Percentiles rank a stretch among this genome's conserved stretches.
These are phyloP conservation scores for Chlamydomonas sp. DNA, from an alignment of 139 green algal species.

Conservation along the genomic window DNA sequence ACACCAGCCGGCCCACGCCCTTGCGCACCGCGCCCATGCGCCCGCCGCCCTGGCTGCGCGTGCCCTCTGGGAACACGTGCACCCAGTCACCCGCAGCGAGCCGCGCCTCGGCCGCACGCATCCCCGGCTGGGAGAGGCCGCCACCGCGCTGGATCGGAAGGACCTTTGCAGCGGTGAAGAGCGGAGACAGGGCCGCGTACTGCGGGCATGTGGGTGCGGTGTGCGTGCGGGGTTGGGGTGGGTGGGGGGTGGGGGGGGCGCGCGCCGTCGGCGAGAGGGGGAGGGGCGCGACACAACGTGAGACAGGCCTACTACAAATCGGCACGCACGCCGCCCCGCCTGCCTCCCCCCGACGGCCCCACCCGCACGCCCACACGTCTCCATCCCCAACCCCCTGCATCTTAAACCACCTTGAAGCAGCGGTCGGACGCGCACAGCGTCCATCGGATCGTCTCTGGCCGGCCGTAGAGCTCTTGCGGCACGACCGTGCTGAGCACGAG, in stretches of 20 bases:
- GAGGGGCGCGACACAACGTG: no score
- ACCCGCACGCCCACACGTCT: no score
- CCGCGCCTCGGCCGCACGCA: slow-evolving; percentile 54
- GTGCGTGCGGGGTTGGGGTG: no score
- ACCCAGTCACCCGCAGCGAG: slow-evolving; percentile 77
- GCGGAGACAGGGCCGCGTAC: slow-evolving; percentile 37
- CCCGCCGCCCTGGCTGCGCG: slow-evolving; percentile 39
- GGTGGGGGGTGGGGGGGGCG: no score
- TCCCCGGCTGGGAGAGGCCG: slow-evolving; percentile 69
- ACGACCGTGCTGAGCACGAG: slow-evolving; percentile 67
- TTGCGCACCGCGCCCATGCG: slow-evolving; percentile 53
- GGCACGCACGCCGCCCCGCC: no score
- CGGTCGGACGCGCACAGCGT: slow-evolving; percentile 85
- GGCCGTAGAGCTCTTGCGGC: slow-evolving; percentile 38
- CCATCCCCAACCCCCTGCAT: no score
- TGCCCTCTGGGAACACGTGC: slow-evolving; percentile 92
- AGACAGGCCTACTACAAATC: no score
- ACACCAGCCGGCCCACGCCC: slow-evolving; percentile 70
- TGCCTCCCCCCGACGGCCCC: no score
- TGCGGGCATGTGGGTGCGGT: slow-evolving; percentile 86
- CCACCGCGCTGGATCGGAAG: slow-evolving; percentile 79
- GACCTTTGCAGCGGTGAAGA: slow-evolving; percentile 79
- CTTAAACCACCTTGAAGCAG: slow-evolving; percentile 68
- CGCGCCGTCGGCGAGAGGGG: no score
- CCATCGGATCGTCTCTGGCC: slow-evolving; percentile 58